Conservation (phyloP, 163 green algal genomes). For the Volvox carteri region DNA sequence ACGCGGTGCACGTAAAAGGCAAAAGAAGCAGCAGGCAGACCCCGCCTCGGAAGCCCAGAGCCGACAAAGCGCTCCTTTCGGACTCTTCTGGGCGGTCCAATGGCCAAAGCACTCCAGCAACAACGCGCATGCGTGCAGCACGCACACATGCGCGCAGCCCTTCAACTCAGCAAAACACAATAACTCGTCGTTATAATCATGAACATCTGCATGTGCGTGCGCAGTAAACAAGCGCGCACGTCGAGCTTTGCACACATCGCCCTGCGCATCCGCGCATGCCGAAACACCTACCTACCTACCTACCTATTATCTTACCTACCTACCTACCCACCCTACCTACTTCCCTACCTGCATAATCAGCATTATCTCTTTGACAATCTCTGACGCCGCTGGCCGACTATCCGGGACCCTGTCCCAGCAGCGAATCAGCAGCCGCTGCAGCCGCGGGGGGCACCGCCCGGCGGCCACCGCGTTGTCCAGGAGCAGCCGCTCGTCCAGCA, state of each 20-base stretch:
- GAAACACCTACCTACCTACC: too few relatives aligned
- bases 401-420: slow-evolving; percentile 3
- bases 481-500: not conserved
- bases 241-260: not conserved
- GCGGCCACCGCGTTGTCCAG: not conserved
- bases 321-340: not conserved
- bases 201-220: not conserved
- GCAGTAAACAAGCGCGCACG: not conserved
- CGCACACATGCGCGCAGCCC: too few relatives aligned
- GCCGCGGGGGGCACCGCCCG: slow-evolving; percentile 13
- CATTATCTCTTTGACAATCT: slow-evolving; percentile 21
- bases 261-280: not conserved
- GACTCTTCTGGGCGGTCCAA: too few relatives aligned
- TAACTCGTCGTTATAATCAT: too few relatives aligned
- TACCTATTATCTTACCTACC: too few relatives aligned
- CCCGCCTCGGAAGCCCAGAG: too few relatives aligned
- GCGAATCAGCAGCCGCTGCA: slow-evolving; percentile 6
- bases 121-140: too few relatives aligned
- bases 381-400: not conserved
- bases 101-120: too few relatives aligned
- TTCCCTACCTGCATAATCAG: not conserved
- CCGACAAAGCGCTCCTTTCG: too few relatives aligned
- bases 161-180: too few relatives aligned
- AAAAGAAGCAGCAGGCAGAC: too few relatives aligned
- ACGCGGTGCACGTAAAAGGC: too few relatives aligned